phyloP scores from a whole-genome alignment of 768 basidiomycete species.

The Boletus sp. region DNA sequence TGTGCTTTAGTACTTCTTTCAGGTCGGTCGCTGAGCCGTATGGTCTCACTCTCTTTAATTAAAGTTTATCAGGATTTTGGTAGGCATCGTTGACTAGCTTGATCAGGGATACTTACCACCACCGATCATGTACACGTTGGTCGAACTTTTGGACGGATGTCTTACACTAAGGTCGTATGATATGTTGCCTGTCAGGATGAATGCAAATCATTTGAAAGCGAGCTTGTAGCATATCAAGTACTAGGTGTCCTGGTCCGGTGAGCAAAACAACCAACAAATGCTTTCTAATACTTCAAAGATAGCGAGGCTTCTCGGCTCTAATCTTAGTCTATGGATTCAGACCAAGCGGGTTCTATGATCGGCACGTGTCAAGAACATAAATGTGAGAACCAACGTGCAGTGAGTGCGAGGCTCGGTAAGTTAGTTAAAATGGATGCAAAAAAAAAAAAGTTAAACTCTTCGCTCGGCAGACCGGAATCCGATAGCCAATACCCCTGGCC shows the following conservation, averaged over 20 bases:
- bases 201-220: not conserved
- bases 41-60: not conserved
- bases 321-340: too few relatives aligned
- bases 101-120: conserved; percentile 10
- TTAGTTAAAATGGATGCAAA: too few relatives aligned
- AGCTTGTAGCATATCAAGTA: not conserved
- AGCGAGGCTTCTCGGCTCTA: not conserved
- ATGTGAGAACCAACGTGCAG: too few relatives aligned
- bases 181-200: not conserved
- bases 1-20: conserved; percentile 6
- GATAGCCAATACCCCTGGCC: too few relatives aligned
- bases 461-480: too few relatives aligned
- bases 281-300: not conserved
- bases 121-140: conserved; percentile 12
- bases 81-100: conserved; percentile 14
- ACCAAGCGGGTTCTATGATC: too few relatives aligned
- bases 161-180: not conserved
- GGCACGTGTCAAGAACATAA: too few relatives aligned
- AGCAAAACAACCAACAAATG: not conserved
- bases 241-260: not conserved
- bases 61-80: conserved; percentile 6
- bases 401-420: too few relatives aligned
- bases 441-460: too few relatives aligned
- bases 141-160: conserved; percentile 4
- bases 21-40: not conserved